These are phyloP conservation scores for Halteria grandinella DNA, from an alignment of 73 alveolate species.

Conservation along the genomic window DNA sequence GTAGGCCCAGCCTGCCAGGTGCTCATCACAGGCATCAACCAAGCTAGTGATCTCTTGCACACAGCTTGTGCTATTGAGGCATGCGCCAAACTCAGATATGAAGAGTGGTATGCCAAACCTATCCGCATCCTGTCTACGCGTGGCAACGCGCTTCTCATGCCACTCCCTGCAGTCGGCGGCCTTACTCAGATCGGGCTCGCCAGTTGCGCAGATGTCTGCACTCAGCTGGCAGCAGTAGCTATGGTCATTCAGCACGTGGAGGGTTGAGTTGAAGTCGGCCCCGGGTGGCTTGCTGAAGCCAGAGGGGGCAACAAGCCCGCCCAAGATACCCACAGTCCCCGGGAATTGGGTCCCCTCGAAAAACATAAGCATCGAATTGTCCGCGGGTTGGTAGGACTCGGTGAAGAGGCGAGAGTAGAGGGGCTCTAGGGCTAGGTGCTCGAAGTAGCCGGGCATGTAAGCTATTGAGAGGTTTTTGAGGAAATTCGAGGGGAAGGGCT, in stretches of 20 bases:
- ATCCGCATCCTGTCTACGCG: constrained; percentile 69
- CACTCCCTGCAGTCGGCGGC: constrained; percentile 72
- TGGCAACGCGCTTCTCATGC: constrained; percentile 71
- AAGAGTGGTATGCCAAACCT: constrained; percentile 74
- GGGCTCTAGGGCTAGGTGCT: constrained; percentile 69
- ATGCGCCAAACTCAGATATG: constrained; percentile 89
- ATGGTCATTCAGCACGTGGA: constrained; percentile 82
- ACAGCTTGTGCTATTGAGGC: constrained; percentile 76
- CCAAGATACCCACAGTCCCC: constrained; percentile 75
- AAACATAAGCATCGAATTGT: constrained; percentile 70
- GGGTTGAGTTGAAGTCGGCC: constrained; percentile 57
- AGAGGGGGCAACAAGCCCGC: constrained; percentile 70
- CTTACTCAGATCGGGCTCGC: constrained; percentile 76
- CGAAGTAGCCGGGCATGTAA: constrained; percentile 78
- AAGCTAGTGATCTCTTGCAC: constrained; percentile 75
- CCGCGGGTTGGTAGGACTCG: constrained; percentile 67
- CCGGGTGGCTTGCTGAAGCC: constrained; percentile 82
- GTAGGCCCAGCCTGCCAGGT: constrained; percentile 84
- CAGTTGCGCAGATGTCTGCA: constrained; percentile 71
- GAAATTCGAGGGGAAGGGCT: constrained; percentile 84
- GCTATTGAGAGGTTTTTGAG: constrained; percentile 54
- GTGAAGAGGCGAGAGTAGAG: constrained; percentile 72
- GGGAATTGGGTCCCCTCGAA: constrained; percentile 87
- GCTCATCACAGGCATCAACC: constrained; percentile 68
- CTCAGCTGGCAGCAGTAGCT: constrained; percentile 85